Evolutionary conservation across 176 grass and related monocot species (phyloP), one percentile per base, ranked within the genome.

Genomic region (Zea mays): DNA sequence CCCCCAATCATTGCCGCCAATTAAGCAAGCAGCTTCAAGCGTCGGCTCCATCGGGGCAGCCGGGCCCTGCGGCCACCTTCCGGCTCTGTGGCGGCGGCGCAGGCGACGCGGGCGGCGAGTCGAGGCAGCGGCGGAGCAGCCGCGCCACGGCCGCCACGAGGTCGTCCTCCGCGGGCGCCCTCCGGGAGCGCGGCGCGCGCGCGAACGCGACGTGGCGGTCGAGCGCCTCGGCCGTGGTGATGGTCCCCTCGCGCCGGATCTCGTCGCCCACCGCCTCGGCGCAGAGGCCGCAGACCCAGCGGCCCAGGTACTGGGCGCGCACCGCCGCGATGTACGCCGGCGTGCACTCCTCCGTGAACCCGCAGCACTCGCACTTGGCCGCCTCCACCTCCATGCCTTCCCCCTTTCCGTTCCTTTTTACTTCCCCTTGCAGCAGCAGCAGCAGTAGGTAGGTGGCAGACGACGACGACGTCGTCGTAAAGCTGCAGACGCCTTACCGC

Each of bases 301-400:
- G 69, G 40, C 92, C 92, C 48, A 84, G 34, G 79, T 89, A 79
- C 86, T 73, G 62, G 17, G 50, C 81, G 4, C 86, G 68, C 73
- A 95, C 86, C 81, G 82, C 72, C 67, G 81, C 83, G 81, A 91
- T 91, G 86, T 95, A 95, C 86, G 71, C 62, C 59, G 87, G 77
- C 68, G 92, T 95, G 84, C 92, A 95, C 89, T 95, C 92, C 86
- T 95, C 89, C 65, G 73, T 91, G 80, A 95, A 85, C 39, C 92
- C 92, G 81, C 92, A 95, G 79, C 92, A 95, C 76, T 85, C 92
- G 81, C 92, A 95, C 73, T 7, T 62, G 2, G 79, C 89, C 3
- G 45, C 46, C 85, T 95, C 84, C 51, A 88, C 83, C 83, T 93
- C 91, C 90, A 82, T 85, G 54, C 15, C 27, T 21, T 33, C 76